These are phyloP conservation scores for Heimioporus punctisporus DNA, from an alignment of 1,284 basidiomycete genomes.

Conservation along the genomic window DNA sequence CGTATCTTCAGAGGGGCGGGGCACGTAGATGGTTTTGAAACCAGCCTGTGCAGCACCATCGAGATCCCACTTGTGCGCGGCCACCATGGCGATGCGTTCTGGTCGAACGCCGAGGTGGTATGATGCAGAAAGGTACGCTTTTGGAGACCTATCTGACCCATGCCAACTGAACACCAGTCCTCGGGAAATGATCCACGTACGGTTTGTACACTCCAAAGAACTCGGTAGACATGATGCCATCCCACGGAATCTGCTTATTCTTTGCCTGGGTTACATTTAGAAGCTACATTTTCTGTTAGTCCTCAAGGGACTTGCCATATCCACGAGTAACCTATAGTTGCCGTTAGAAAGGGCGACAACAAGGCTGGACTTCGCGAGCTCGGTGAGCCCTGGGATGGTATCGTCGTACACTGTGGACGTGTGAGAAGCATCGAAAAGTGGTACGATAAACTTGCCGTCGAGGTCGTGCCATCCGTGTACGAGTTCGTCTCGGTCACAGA, in stretches of 20 bases:
- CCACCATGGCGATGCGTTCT: conserved; percentile 60
- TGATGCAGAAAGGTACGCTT: conserved; percentile 51
- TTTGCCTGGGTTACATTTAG: conserved; percentile 46
- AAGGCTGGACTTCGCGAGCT: conserved; percentile 51
- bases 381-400: conserved; percentile 46
- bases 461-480: conserved; percentile 59
- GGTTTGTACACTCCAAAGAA: conserved; percentile 65
- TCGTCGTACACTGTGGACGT: conserved; percentile 57
- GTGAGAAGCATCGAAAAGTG: neutral
- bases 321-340: conserved; percentile 57
- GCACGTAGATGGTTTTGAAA: conserved; percentile 59
- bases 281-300: too few relatives aligned
- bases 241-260: conserved; percentile 61
- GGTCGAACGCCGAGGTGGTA: conserved; percentile 54
- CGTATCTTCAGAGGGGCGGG: conserved; percentile 46
- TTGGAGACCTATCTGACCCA: conserved; percentile 43
- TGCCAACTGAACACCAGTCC: neutral
- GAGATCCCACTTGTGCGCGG: conserved; percentile 62
- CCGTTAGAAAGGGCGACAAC: conserved; percentile 64
- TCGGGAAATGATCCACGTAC: conserved; percentile 33
- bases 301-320: conserved; percentile 46
- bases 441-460: conserved; percentile 36
- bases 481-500: conserved; percentile 46
- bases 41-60: conserved; percentile 53
- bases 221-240: conserved; percentile 60